phyloP scores from a whole-genome alignment of 352 stramenopile genomes.

The Pythium plurisporium region DNA sequence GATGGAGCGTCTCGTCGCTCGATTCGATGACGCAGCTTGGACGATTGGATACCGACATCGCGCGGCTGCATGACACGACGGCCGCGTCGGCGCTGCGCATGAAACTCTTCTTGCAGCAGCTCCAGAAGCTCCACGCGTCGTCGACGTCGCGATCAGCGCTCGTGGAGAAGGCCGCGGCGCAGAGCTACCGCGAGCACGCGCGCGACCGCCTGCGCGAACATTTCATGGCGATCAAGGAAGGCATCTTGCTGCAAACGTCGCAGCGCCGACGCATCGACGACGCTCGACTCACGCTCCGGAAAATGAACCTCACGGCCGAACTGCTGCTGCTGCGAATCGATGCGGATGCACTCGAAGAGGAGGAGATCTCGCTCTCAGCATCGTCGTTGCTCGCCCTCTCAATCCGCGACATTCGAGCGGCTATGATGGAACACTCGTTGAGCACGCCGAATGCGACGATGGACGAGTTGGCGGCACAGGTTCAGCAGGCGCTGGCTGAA shows the following conservation, averaged over 20 bases:
- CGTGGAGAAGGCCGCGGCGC: constrained; percentile 23
- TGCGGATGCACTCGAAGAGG: background rate
- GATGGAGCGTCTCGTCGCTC: constrained; percentile 6
- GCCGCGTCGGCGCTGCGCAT: constrained; percentile 4
- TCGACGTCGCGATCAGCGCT: constrained; percentile 15
- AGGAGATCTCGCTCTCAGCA: background rate
- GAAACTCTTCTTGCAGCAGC: constrained; percentile 20
- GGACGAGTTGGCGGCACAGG: background rate
- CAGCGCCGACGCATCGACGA: constrained; percentile 24
- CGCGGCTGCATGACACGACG: constrained; percentile 8
- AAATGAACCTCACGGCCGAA: constrained; percentile 18
- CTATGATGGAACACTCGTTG: constrained; percentile 16
- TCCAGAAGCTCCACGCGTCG: constrained; percentile 18
- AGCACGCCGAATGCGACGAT: constrained; percentile 7
- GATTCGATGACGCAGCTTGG: constrained; percentile 12
- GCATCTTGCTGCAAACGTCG: constrained; percentile 23
- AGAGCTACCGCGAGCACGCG: constrained; percentile 27
- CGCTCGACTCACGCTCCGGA: constrained; percentile 2
- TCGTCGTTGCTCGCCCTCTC: constrained; percentile 17
- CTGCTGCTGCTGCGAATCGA: constrained; percentile 1
- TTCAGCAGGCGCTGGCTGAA: background rate
- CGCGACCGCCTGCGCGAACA: constrained; percentile 14
- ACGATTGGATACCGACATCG: constrained; percentile 9
- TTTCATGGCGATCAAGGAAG: constrained; percentile 25
- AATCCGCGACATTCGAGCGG: constrained; percentile 17